These are phyloP conservation scores for Lotmaria passim DNA, from an alignment of 208 protist genomes.

Conservation along the genomic window DNA sequence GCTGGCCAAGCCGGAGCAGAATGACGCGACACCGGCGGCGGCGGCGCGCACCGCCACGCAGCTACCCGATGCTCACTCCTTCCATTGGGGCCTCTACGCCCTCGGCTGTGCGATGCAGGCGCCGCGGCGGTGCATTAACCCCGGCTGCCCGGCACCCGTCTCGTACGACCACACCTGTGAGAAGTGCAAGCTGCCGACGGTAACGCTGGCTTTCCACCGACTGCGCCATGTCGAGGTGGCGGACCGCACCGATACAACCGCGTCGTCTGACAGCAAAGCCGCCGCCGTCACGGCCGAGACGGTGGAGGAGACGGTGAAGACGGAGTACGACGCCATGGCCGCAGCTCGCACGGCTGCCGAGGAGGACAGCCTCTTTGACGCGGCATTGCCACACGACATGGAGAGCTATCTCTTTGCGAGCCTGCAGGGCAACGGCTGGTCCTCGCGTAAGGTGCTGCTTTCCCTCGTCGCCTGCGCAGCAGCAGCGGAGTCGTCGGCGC, in stretches of 20 bases:
- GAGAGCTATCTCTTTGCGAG: conserved; percentile 29
- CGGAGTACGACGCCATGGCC: conserved; percentile 22
- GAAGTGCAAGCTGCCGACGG: conserved; percentile 41
- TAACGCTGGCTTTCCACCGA: conserved; percentile 26
- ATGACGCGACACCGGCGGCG: not conserved
- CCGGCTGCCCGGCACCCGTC: conserved; percentile 31
- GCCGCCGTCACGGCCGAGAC: not conserved
- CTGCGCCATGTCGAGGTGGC: conserved; percentile 22
- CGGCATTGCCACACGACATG: conserved; percentile 27
- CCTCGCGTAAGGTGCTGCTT: conserved; percentile 41
- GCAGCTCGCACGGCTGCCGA: conserved; percentile 22
- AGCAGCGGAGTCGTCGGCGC: conserved; percentile 33
- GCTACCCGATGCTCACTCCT: conserved; percentile 9
- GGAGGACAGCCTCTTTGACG: conserved; percentile 36
- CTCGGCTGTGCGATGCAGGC: conserved; percentile 38
- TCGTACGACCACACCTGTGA: conserved; percentile 29
- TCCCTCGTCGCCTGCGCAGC: conserved; percentile 28
- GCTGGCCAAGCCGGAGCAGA: not conserved
- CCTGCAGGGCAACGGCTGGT: conserved; percentile 18
- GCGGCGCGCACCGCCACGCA: not conserved
- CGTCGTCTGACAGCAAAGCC: not conserved
- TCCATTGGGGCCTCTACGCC: conserved; percentile 43
- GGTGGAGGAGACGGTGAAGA: conserved; percentile 22
- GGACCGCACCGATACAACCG: not conserved
- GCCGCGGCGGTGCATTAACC: conserved; percentile 51